Conservation (phyloP, 139 green algal genomes). For the Chlamydomonas sphaeroides region DNA sequence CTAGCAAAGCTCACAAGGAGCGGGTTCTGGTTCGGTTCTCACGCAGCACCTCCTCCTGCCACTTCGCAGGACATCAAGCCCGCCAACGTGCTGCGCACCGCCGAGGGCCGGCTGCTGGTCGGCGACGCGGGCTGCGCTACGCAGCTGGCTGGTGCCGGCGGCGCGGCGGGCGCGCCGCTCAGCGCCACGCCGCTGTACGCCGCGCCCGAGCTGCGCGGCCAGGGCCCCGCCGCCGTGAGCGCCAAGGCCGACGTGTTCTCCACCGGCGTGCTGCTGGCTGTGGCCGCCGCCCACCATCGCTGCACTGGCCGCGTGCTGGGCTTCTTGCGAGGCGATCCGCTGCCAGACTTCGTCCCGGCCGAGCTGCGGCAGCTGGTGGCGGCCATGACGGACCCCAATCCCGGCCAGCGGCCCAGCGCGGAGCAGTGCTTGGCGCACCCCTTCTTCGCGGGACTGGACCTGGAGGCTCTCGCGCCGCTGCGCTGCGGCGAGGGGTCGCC, state of each 20-base stretch:
- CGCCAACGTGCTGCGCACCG: constrained; percentile 75
- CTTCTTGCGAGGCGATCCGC: constrained; percentile 6
- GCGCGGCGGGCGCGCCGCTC: background rate
- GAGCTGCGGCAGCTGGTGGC: background rate
- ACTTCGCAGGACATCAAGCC: constrained; percentile 93
- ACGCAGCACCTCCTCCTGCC: no score
- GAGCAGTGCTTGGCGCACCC: constrained; percentile 13
- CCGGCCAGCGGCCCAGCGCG: background rate
- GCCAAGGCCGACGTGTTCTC: constrained; percentile 10
- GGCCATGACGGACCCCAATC: background rate
- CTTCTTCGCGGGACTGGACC: background rate
- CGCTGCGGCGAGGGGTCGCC: background rate
- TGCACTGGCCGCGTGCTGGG: constrained; percentile 17
- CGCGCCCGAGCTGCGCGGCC: background rate
- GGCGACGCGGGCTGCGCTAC: constrained; percentile 59
- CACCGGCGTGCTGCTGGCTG: background rate
- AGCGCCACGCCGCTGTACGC: background rate
- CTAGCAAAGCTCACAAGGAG: no score
- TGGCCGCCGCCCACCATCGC: background rate
- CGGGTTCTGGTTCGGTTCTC: no score
- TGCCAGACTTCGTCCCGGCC: constrained; percentile 13
- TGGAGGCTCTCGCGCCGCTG: background rate
- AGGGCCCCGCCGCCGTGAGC: background rate
- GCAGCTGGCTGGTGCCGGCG: background rate
- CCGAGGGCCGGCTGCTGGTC: constrained; percentile 57